Conservation (phyloP, 2,329 filamentous ascomycete species). For the Diaporthe citrichinensis region DNA sequence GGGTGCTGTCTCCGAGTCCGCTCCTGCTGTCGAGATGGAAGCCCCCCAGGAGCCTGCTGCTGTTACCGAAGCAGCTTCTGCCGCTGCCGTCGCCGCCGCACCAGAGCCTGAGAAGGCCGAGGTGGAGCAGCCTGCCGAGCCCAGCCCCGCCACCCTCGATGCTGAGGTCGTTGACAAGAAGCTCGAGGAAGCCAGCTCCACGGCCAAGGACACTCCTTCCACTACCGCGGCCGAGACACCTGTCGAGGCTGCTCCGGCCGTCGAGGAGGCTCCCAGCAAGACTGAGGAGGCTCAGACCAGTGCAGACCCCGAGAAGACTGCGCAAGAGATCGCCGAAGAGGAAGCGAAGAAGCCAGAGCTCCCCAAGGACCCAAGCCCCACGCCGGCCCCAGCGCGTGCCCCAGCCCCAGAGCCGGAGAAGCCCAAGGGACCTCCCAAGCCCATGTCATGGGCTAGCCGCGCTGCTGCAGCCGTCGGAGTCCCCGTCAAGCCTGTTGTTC, state of each 20-base stretch:
- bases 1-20: conserved; percentile 42
- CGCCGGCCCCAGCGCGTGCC: conserved; percentile 67
- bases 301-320: conserved; percentile 65
- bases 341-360: conserved; percentile 72
- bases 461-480: conserved; percentile 70
- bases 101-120: conserved; percentile 51
- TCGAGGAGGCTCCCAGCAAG: conserved; percentile 50
- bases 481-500: conserved; percentile 50
- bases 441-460: conserved; percentile 83
- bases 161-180: conserved; percentile 78
- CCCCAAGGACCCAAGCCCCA: conserved; percentile 74
- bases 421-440: conserved; percentile 67
- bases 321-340: conserved; percentile 68
- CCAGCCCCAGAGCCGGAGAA: conserved; percentile 60
- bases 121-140: conserved; percentile 51
- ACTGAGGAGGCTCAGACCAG: conserved; percentile 52
- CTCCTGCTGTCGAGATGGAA: conserved; percentile 46
- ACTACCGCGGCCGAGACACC: conserved; percentile 57
- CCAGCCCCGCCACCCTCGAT: conserved; percentile 54
- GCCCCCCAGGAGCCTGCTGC: conserved; percentile 47
- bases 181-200: conserved; percentile 73
- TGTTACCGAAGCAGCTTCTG: conserved; percentile 51
- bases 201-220: conserved; percentile 55
- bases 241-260: conserved; percentile 45
- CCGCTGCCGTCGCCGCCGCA: conserved; percentile 50